A percentile compares a stretch with the other conserved stretches of the same genome.
Conservation (phyloP, 1,284 basidiomycete species). For the Naganishia sp. region DNA sequence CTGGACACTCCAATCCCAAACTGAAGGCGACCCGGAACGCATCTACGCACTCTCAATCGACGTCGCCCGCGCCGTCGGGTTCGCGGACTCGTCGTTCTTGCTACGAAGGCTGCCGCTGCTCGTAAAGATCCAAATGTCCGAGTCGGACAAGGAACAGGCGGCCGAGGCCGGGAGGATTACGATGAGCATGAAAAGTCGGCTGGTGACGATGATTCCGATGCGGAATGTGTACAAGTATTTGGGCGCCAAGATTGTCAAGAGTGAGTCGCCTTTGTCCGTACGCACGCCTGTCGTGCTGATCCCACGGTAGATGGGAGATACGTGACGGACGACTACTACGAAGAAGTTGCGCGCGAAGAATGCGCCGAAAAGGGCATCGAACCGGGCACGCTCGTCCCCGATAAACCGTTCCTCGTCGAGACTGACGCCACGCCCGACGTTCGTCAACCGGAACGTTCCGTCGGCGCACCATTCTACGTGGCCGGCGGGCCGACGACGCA, state of each 20-base stretch:
- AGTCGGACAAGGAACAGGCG: slow-evolving; percentile 83
- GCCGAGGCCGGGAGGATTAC: slow-evolving; percentile 70
- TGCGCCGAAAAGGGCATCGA: slow-evolving; percentile 70
- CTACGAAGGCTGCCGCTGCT: slow-evolving; percentile 88
- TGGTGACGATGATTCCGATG: slow-evolving; percentile 89
- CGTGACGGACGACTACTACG: slow-evolving; percentile 94
- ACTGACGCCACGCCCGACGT: slow-evolving; percentile 31
- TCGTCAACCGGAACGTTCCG: slow-evolving; percentile 28
- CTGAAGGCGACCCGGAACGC: slow-evolving; percentile 72
- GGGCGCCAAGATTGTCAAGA: slow-evolving; percentile 83
- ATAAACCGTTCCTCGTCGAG: slow-evolving; percentile 59
- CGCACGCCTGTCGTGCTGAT: neutral
- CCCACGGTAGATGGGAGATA: slow-evolving; percentile 71
- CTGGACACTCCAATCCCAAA: slow-evolving; percentile 77
- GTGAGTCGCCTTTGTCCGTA: slow-evolving; percentile 57
- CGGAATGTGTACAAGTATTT: slow-evolving; percentile 92
- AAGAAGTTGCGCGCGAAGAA: slow-evolving; percentile 72
- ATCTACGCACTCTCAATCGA: slow-evolving; percentile 96
- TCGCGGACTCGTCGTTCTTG: slow-evolving; percentile 94
- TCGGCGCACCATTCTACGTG: slow-evolving; percentile 63
- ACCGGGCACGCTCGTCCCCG: slow-evolving; percentile 73
- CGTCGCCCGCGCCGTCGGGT: slow-evolving; percentile 91
- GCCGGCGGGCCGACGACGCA: slow-evolving; percentile 83
- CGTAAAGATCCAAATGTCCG: slow-evolving; percentile 82
- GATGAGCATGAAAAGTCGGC: slow-evolving; percentile 69